Percentiles rank a stretch among this genome's conserved stretches.
phyloP scores from a whole-genome alignment of 2,329 filamentous ascomycete genomes.

The Pleoardoris graminearum region DNA sequence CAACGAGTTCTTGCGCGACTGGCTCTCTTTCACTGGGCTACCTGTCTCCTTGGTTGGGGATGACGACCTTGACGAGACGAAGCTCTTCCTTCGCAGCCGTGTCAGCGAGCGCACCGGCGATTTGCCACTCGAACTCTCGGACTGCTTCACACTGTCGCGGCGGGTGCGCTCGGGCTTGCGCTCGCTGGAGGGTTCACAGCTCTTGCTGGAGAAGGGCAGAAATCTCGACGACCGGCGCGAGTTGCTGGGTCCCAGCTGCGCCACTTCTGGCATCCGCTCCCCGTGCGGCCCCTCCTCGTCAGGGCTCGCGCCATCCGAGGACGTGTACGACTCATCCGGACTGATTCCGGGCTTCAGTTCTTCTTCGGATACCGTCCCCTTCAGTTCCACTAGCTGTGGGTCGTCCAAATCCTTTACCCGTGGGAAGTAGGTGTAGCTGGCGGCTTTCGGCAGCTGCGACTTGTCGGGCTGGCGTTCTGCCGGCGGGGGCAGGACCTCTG shows the following conservation, averaged over 20 bases:
- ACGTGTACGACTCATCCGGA: conserved; percentile 44
- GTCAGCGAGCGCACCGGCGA: conserved; percentile 40
- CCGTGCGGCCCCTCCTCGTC: conserved; percentile 40
- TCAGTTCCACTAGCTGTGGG: conserved; percentile 31
- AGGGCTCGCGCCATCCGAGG: conserved; percentile 51
- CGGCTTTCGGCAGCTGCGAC: conserved; percentile 42
- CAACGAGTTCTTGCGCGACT: conserved; percentile 21
- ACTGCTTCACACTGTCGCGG: conserved; percentile 29
- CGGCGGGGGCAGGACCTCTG: conserved; percentile 32
- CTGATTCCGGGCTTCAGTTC: conserved; percentile 31
- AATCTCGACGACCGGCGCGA: conserved; percentile 44
- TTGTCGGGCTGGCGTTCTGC: conserved; percentile 28
- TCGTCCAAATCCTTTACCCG: conserved; percentile 43
- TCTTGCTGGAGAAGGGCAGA: conserved; percentile 40
- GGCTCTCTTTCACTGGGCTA: conserved; percentile 13
- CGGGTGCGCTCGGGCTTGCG: conserved; percentile 34
- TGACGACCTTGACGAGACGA: conserved; percentile 32
- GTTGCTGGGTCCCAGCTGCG: conserved; percentile 36
- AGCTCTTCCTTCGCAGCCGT: conserved; percentile 43
- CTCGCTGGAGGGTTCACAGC: conserved; percentile 37
- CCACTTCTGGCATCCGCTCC: conserved; percentile 34
- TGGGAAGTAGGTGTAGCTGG: conserved; percentile 48
- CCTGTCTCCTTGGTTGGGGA: conserved; percentile 26
- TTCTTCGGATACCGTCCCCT: conserved; percentile 37
- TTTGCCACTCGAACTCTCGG: conserved; percentile 24